A percentile compares a stretch with the other conserved stretches of the same genome.
These are phyloP conservation scores for Boletus rex-veris DNA, from an alignment of 768 basidiomycete species.

Conservation along the genomic window DNA sequence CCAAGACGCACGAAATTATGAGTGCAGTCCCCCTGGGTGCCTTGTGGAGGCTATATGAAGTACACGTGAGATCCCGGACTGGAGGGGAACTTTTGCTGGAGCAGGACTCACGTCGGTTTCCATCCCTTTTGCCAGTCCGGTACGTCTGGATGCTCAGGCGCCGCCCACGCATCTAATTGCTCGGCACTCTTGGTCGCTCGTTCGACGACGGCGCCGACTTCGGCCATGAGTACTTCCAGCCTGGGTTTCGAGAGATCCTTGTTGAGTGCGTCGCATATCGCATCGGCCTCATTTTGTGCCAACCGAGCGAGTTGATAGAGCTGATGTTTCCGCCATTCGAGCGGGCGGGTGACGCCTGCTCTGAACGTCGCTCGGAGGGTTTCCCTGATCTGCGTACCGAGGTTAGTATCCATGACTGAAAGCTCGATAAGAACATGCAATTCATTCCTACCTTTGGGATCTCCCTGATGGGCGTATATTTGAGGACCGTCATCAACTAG, in stretches of 20 bases:
- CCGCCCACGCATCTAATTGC: conserved; percentile 57
- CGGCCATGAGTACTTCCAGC: conserved; percentile 34
- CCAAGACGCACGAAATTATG: conserved; percentile 50
- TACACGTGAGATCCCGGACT: background rate
- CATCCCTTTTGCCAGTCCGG: conserved; percentile 43
- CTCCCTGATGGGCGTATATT: conserved; percentile 19
- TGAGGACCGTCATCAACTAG: conserved; percentile 9
- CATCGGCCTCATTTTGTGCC: conserved; percentile 58
- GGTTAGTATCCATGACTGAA: background rate
- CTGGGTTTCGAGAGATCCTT: conserved; percentile 51
- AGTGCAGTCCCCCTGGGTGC: conserved; percentile 60
- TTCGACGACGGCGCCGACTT: conserved; percentile 44
- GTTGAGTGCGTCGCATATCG: conserved; percentile 41
- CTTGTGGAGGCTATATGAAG: conserved; percentile 37
- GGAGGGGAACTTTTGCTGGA: background rate
- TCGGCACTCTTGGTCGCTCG: conserved; percentile 42
- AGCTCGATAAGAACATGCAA: background rate
- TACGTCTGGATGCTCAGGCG: conserved; percentile 39
- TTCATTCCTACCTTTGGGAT: conserved; percentile 23
- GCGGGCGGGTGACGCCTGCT: conserved; percentile 45
- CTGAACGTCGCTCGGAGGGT: conserved; percentile 46
- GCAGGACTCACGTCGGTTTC: conserved; percentile 40
- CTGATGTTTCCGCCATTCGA: conserved; percentile 63
- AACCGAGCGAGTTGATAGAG: conserved; percentile 59
- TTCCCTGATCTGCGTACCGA: conserved; percentile 31